Conservation (phyloP, 2,329 filamentous ascomycete genomes). For the Exophiala xenobiotica region DNA sequence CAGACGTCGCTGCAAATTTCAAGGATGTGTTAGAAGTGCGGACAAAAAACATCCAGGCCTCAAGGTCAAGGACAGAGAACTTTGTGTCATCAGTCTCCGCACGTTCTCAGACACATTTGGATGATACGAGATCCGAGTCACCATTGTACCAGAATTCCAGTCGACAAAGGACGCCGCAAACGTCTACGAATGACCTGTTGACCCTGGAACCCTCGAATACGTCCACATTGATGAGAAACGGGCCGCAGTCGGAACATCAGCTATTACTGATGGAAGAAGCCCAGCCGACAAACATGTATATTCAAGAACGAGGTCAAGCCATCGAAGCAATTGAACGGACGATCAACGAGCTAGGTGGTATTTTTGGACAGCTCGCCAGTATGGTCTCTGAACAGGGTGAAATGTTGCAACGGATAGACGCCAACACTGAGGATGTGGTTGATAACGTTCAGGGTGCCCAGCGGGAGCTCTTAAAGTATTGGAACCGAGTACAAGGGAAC, state of each 20-base stretch:
- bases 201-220: slow-evolving; percentile 70
- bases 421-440: slow-evolving; percentile 95
- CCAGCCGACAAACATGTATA: slow-evolving; percentile 80
- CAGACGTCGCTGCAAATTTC: slow-evolving; percentile 91
- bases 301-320: slow-evolving; percentile 88
- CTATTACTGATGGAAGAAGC: slow-evolving; percentile 92
- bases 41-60: slow-evolving; percentile 97
- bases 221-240: slow-evolving; percentile 48
- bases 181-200: slow-evolving; percentile 65
- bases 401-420: slow-evolving; percentile 87
- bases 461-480: slow-evolving; percentile 93
- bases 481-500: slow-evolving; percentile 90
- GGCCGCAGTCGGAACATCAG: slow-evolving; percentile 74
- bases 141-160: slow-evolving; percentile 80
- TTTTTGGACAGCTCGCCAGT: slow-evolving; percentile 89
- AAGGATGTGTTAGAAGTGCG: slow-evolving; percentile 95
- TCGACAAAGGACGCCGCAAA: slow-evolving; percentile 60
- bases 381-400: slow-evolving; percentile 98
- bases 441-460: slow-evolving; percentile 98
- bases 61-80: slow-evolving; percentile 87
- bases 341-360: slow-evolving; percentile 85
- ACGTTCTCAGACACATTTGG: slow-evolving; percentile 63
- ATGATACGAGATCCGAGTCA: slow-evolving; percentile 71
- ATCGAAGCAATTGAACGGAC: slow-evolving; percentile 97
- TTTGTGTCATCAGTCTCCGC: slow-evolving; percentile 89